Evolutionary conservation across 2,329 filamentous ascomycete genomes (phyloP).

Genomic region (Monosporascus sp.): DNA sequence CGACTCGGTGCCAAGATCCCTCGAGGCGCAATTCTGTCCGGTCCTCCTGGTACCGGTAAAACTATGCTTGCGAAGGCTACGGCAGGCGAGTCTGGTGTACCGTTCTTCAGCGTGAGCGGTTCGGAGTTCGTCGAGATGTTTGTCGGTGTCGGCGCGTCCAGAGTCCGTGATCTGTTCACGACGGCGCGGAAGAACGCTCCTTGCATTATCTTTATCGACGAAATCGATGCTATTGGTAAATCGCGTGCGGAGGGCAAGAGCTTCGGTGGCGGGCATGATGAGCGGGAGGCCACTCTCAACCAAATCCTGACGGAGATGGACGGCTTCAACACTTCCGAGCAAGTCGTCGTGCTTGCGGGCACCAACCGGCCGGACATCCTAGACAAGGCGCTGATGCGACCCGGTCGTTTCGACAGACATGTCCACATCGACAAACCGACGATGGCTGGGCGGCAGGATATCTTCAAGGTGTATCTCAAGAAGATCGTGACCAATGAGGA

Average conservation of each 20-base stretch:
- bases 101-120: conserved; percentile 97
- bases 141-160: conserved; percentile 92
- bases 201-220: conserved; percentile 99
- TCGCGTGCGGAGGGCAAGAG: conserved; percentile 73
- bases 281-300: conserved; percentile 93
- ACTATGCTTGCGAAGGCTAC: conserved; percentile 95
- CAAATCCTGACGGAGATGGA: conserved; percentile 99
- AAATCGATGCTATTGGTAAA: conserved; percentile 96
- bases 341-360: conserved; percentile 93
- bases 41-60: conserved; percentile 98
- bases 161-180: conserved; percentile 90
- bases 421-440: conserved; percentile 93
- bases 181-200: conserved; percentile 93
- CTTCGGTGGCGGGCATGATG: conserved; percentile 88
- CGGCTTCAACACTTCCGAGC: conserved; percentile 93
- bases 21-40: conserved; percentile 90
- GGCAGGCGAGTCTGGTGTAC: conserved; percentile 91
- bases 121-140: conserved; percentile 99
- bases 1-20: conserved; percentile 96
- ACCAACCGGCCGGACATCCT: conserved; percentile 94
- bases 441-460: conserved; percentile 93
- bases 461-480: conserved; percentile 88
- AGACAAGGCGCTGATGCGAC: conserved; percentile 92
- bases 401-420: conserved; percentile 93
- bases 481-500: conserved; percentile 95